Evolutionary conservation across 1,284 basidiomycete genomes (phyloP).

Genomic region (Coniferiporia weirii): DNA sequence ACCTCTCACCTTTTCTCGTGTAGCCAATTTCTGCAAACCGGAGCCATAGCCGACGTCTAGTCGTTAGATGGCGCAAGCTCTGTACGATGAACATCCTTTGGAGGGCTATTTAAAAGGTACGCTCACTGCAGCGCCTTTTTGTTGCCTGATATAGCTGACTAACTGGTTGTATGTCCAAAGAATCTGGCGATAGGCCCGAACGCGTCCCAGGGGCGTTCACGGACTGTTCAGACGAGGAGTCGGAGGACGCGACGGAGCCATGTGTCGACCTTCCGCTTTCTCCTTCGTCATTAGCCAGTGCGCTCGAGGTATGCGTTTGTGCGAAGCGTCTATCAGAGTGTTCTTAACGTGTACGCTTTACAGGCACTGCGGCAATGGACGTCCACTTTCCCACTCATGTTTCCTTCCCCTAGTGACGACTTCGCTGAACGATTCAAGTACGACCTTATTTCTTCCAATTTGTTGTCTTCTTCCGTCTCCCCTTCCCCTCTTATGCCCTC

Average conservation of each 20-base stretch:
- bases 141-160: no score
- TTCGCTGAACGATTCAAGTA: slow-evolving; percentile 82
- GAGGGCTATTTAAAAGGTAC: slow-evolving; percentile 66
- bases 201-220: slow-evolving; percentile 10
- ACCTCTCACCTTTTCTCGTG: no score
- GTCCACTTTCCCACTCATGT: slow-evolving; percentile 18
- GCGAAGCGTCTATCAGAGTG: slow-evolving; percentile 16
- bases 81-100: slow-evolving; percentile 74
- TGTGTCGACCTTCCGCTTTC: slow-evolving; percentile 1
- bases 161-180: neutral
- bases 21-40: neutral
- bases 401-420: slow-evolving; percentile 25
- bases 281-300: neutral
- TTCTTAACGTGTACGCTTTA: slow-evolving; percentile 31
- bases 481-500: slow-evolving; percentile 28
- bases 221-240: slow-evolving; percentile 9
- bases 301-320: slow-evolving; percentile 7
- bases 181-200: slow-evolving; percentile 11
- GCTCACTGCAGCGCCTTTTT: slow-evolving; percentile 23
- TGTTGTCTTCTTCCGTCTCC: slow-evolving; percentile 49
- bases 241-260: neutral
- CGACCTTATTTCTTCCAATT: slow-evolving; percentile 75
- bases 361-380: slow-evolving; percentile 23
- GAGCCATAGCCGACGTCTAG: neutral
- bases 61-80: slow-evolving; percentile 64